These are phyloP conservation scores for Pichia sp. DNA, from an alignment of 1,139 yeast genomes.

Conservation along the genomic window DNA sequence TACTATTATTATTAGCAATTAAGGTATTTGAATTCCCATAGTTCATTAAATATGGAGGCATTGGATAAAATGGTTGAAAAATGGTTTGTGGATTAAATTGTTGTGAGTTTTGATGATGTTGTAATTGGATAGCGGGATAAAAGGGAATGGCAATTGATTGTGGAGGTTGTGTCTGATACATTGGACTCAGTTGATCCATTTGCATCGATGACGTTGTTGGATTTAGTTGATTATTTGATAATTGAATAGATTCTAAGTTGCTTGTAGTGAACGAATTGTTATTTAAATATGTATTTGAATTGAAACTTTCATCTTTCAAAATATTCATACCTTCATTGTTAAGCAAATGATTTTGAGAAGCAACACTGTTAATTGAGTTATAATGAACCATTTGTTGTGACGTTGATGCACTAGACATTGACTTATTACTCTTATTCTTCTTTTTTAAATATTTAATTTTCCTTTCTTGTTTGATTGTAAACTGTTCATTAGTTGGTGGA, in stretches of 20 bases:
- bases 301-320: no score
- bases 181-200: no score
- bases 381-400: no score
- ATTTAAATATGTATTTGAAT: not conserved
- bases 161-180: no score
- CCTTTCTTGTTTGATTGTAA: constrained; percentile 15
- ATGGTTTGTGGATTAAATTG: not conserved
- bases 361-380: no score
- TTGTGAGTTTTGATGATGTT: not conserved
- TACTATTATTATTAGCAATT: no score
- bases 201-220: no score
- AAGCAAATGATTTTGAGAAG: no score
- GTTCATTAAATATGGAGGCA: not conserved
- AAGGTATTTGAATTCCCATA: not conserved
- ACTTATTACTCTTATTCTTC: not conserved
- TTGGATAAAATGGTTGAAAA: not conserved
- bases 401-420: no score
- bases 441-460: constrained; percentile 13
- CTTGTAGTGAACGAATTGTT: not conserved
- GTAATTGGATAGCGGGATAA: not conserved
- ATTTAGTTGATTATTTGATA: not conserved
- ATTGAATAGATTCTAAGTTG: not conserved
- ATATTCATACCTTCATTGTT: no score
- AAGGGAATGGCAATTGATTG: not conserved
- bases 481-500: constrained; percentile 36